A percentile compares a stretch with the other conserved stretches of the same genome.
Evolutionary conservation across 2,329 filamentous ascomycete species (phyloP).

Genomic region (Pseudogymnoascus destructans): DNA sequence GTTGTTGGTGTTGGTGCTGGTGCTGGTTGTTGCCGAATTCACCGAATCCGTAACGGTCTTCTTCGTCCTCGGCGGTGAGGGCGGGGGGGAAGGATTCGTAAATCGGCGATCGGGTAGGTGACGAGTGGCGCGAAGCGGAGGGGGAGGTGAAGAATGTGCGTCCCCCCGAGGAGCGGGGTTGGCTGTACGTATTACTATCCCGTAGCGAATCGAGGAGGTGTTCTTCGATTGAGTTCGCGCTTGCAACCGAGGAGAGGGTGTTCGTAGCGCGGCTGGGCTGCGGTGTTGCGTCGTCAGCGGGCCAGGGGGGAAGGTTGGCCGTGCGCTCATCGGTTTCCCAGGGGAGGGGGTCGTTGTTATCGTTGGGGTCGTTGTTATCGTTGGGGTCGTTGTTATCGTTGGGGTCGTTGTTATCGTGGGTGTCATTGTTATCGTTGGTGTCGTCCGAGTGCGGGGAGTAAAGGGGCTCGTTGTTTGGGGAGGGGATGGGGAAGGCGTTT

Average conservation of each 20-base stretch:
- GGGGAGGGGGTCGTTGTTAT: not conserved
- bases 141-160: not conserved
- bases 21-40: not conserved
- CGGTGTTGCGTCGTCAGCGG: not conserved
- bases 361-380: no score
- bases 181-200: not conserved
- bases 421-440: no score
- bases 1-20: not conserved
- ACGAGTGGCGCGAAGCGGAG: not conserved
- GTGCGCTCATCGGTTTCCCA: not conserved
- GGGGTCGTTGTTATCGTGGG: not conserved
- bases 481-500: not conserved
- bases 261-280: not conserved
- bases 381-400: not conserved
- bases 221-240: not conserved
- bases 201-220: not conserved
- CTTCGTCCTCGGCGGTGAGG: not conserved
- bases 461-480: no score
- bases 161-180: not conserved
- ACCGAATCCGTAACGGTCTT: not conserved
- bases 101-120: not conserved
- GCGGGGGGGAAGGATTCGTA: not conserved
- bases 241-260: not conserved
- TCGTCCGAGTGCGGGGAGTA: not conserved
- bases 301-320: not conserved